phyloP scores from a whole-genome alignment of 768 basidiomycete genomes.

The Leccinum variicolor region DNA sequence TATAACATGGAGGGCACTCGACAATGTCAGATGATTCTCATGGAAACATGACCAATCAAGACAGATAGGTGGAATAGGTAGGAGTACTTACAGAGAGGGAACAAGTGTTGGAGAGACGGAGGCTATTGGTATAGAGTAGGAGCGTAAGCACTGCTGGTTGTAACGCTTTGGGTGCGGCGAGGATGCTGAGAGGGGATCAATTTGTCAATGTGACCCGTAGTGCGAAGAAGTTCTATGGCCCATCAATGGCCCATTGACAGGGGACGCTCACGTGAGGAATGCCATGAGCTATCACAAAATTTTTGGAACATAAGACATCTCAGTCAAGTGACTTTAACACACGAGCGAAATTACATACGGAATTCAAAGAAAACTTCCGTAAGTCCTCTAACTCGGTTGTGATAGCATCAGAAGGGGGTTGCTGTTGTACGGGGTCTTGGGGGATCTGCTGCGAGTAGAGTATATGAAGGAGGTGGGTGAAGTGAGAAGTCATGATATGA shows the following conservation, averaged over 20 bases:
- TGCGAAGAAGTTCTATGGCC: too few species aligned
- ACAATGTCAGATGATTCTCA: slow-evolving; percentile 7
- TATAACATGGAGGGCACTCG: slow-evolving; percentile 14
- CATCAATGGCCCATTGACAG: too few species aligned
- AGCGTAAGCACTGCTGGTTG: slow-evolving; percentile 9
- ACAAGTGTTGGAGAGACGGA: slow-evolving; percentile 11
- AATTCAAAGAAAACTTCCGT: slow-evolving; percentile 14
- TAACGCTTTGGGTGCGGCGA: slow-evolving; percentile 7
- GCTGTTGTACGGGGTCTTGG: neutral
- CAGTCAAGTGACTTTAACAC: neutral
- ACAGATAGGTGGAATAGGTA: neutral
- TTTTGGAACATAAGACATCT: neutral
- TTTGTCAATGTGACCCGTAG: neutral
- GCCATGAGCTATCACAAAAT: slow-evolving; percentile 10
- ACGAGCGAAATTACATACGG: slow-evolving; percentile 5
- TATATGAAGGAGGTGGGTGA: neutral
- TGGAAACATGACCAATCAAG: neutral
- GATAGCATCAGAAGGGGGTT: neutral
- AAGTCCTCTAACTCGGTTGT: slow-evolving; percentile 9
- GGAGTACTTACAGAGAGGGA: slow-evolving; percentile 6
- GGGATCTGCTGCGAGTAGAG: neutral
- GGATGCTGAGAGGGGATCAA: slow-evolving; percentile 3
- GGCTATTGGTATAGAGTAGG: slow-evolving; percentile 24
- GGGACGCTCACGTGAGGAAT: slow-evolving; percentile 16
- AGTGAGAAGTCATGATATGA: too few species aligned